These are phyloP conservation scores for Dryas octopetala DNA, from an alignment of 306 rosid genomes.

Conservation along the genomic window DNA sequence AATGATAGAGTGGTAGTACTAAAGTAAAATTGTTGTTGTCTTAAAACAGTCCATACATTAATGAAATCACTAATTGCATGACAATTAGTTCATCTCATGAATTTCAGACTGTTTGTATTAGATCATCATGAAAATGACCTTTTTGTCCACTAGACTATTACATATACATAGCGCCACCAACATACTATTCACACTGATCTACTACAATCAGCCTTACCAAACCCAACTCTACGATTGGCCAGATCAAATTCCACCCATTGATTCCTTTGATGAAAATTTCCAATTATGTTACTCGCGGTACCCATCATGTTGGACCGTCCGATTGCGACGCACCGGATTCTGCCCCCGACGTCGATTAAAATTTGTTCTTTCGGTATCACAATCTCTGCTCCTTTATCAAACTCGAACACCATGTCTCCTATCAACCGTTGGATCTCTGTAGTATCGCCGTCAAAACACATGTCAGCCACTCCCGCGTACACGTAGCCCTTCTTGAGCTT, in stretches of 20 bases:
- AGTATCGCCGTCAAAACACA: conserved; percentile 57
- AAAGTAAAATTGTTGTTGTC: too few species aligned
- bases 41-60: background rate
- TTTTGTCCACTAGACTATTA: background rate
- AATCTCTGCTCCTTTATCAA: conserved; percentile 74
- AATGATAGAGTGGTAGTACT: too few species aligned
- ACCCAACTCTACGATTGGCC: conserved; percentile 54
- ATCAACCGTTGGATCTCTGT: conserved; percentile 54
- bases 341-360: conserved; percentile 65
- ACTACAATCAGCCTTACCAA: conserved; percentile 75
- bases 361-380: conserved; percentile 45
- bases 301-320: conserved; percentile 79
- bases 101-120: background rate
- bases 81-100: background rate
- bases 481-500: conserved; percentile 60
- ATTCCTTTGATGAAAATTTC: conserved; percentile 78
- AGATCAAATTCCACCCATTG: conserved; percentile 88
- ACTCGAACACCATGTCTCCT: conserved; percentile 65
- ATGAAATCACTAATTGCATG: background rate
- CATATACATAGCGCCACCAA: background rate
- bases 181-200: conserved; percentile 23
- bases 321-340: conserved; percentile 72
- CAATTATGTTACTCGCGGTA: conserved; percentile 71
- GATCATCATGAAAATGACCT: background rate
- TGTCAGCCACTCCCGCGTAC: conserved; percentile 59